Percentiles rank a stretch among this genome's conserved stretches.
Evolutionary conservation across 1,139 yeast genomes (phyloP).

Genomic region (Insectozyma bohioensis): DNA sequence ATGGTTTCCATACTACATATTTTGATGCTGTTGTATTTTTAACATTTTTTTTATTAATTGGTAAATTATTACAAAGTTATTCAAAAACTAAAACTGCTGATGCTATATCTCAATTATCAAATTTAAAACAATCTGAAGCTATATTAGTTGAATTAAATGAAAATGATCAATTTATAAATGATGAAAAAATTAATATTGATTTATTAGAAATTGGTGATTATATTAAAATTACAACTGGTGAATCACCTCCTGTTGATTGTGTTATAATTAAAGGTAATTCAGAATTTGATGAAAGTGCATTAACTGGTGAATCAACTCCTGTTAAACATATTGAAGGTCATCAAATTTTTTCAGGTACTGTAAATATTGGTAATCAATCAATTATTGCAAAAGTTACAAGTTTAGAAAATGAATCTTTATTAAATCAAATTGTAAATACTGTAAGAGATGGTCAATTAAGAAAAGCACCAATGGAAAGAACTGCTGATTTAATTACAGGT

Average conservation of each 20-base stretch:
- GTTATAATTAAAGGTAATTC: slow-evolving; percentile 56
- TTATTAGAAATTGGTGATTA: slow-evolving; percentile 63
- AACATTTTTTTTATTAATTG: slow-evolving; percentile 68
- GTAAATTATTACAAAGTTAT: slow-evolving; percentile 64
- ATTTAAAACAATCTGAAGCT: slow-evolving; percentile 52
- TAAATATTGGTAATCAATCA: slow-evolving; percentile 57
- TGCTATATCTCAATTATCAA: slow-evolving; percentile 55
- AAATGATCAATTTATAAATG: slow-evolving; percentile 26
- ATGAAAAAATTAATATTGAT: slow-evolving; percentile 44
- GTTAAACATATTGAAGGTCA: slow-evolving; percentile 53
- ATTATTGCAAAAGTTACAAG: slow-evolving; percentile 59
- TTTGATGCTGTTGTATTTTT: slow-evolving; percentile 79
- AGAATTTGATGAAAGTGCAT: slow-evolving; percentile 72
- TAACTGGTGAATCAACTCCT: slow-evolving; percentile 70
- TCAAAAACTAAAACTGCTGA: slow-evolving; percentile 69
- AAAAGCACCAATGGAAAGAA: slow-evolving; percentile 72
- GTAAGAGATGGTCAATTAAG: slow-evolving; percentile 74
- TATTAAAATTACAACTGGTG: slow-evolving; percentile 62
- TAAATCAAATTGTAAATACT: slow-evolving; percentile 68
- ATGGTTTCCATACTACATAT: slow-evolving; percentile 62
- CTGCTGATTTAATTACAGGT: slow-evolving; percentile 71
- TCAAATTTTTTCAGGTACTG: slow-evolving; percentile 71
- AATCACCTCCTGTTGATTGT: slow-evolving; percentile 73
- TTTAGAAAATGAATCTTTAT: slow-evolving; percentile 61
- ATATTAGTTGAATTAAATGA: slow-evolving; percentile 39